Conservation (phyloP, 2,329 filamentous ascomycete species). For the Xylariaceae sp. region DNA sequence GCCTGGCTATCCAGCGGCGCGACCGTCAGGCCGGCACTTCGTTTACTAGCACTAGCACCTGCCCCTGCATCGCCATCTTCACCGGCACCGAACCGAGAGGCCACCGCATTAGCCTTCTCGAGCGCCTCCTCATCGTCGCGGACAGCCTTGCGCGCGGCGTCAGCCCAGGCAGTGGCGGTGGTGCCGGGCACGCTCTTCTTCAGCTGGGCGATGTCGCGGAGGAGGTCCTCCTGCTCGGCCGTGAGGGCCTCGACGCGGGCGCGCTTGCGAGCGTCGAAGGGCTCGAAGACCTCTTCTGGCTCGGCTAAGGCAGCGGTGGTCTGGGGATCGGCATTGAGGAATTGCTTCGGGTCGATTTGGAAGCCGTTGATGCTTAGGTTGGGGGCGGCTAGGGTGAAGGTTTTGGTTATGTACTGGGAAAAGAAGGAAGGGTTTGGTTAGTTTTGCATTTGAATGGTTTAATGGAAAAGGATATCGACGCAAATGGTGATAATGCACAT, state of each 20-base stretch:
- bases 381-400: conserved; percentile 52
- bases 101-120: conserved; percentile 22
- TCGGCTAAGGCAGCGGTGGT: conserved; percentile 13
- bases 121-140: conserved; percentile 45
- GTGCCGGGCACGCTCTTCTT: conserved; percentile 47
- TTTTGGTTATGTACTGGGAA: conserved; percentile 53
- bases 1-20: conserved; percentile 41
- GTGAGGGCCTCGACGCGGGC: conserved; percentile 55
- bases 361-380: conserved; percentile 61
- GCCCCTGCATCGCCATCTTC: conserved; percentile 18
- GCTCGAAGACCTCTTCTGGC: conserved; percentile 47
- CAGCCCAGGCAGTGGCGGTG: conserved; percentile 40
- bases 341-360: conserved; percentile 38
- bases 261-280: conserved; percentile 55
- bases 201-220: conserved; percentile 57
- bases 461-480: too few relatives aligned
- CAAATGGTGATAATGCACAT: too few relatives aligned
- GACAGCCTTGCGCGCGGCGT: conserved; percentile 36
- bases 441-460: not conserved
- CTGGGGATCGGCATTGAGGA: conserved; percentile 27
- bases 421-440: conserved; percentile 36
- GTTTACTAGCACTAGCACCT: conserved; percentile 1
- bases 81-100: not conserved
- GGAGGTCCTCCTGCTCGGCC: conserved; percentile 56
- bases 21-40: conserved; percentile 27